phyloP scores from a whole-genome alignment of 169 alveolate genomes.

The Eimeria acervulina region DNA sequence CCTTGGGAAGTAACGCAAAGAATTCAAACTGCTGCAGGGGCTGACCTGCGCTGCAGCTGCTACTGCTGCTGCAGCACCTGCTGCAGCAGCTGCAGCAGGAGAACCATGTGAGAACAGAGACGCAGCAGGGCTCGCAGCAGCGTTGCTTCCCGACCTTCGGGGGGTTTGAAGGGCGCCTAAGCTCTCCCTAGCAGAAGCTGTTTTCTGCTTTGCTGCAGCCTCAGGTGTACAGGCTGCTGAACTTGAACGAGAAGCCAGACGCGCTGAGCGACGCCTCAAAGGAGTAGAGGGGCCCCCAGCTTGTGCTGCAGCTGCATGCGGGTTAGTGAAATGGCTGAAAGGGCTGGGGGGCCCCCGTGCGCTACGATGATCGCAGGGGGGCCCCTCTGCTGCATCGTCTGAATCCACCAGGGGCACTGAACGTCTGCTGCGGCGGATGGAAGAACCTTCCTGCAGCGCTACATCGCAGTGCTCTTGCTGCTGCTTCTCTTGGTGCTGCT shows the following conservation, averaged over 20 bases:
- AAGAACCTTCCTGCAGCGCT: background rate
- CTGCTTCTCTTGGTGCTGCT: no score
- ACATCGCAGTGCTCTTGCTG: background rate
- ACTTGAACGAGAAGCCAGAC: background rate
- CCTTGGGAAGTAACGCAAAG: background rate
- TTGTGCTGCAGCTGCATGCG: no score
- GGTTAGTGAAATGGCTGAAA: no score
- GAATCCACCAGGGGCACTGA: background rate
- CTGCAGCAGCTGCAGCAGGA: no score
- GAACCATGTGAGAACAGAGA: no score
- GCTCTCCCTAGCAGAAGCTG: no score
- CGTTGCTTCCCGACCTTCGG: no score
- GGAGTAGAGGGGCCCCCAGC: background rate
- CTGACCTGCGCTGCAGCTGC: background rate
- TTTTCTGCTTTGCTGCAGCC: no score
- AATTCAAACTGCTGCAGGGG: background rate
- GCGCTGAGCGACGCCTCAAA: background rate
- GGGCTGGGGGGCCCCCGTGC: background rate
- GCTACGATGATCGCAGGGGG: background rate
- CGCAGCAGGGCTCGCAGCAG: no score
- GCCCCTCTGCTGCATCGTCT: background rate
- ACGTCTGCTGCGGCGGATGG: constrained; percentile 1
- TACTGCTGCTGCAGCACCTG: background rate
- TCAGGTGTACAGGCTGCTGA: background rate
- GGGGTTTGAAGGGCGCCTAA: no score